A percentile compares a stretch with the other conserved stretches of the same genome.
Conservation (phyloP, 331 rosid genomes). For the Pyracantha coccinea region DNA sequence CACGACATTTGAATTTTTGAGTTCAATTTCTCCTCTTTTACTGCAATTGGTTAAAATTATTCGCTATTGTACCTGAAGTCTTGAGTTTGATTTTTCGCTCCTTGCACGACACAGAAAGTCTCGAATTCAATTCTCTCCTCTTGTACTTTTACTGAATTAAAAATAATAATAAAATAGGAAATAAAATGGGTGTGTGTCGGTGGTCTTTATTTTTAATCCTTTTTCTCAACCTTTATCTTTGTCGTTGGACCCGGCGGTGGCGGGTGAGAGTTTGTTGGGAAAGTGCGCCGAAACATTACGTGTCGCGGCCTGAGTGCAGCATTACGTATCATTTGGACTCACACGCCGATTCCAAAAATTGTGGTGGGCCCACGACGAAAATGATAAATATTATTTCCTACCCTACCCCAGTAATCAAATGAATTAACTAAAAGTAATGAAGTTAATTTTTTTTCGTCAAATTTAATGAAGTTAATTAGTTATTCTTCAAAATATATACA, state of each 20-base stretch:
- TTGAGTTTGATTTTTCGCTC: too few relatives aligned
- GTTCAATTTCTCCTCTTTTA: too few relatives aligned
- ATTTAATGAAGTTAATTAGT: too few relatives aligned
- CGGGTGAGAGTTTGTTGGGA: not conserved
- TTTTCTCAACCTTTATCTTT: too few relatives aligned
- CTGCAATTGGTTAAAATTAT: too few relatives aligned
- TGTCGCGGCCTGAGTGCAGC: not conserved
- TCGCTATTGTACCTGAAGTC: rapidly evolving
- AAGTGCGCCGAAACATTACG: not conserved
- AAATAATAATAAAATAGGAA: not conserved
- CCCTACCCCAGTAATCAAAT: not conserved
- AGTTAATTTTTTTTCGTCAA: too few relatives aligned
- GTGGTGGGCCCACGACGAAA: not conserved
- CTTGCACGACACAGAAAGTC: too few relatives aligned
- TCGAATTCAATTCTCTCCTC: too few relatives aligned
- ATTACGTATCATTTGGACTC: not conserved
- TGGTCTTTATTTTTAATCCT: not conserved
- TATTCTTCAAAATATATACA: too few relatives aligned
- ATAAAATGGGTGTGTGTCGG: not conserved
- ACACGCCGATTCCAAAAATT: not conserved
- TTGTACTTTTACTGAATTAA: not conserved
- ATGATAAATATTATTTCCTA: not conserved
- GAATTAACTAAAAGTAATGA: not conserved
- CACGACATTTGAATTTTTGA: too few relatives aligned
- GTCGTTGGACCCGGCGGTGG: not conserved